A percentile compares a stretch with the other conserved stretches of the same genome.
Evolutionary conservation across 2,329 filamentous ascomycete species (phyloP).

Genomic region (Sporothrix curviconia): DNA sequence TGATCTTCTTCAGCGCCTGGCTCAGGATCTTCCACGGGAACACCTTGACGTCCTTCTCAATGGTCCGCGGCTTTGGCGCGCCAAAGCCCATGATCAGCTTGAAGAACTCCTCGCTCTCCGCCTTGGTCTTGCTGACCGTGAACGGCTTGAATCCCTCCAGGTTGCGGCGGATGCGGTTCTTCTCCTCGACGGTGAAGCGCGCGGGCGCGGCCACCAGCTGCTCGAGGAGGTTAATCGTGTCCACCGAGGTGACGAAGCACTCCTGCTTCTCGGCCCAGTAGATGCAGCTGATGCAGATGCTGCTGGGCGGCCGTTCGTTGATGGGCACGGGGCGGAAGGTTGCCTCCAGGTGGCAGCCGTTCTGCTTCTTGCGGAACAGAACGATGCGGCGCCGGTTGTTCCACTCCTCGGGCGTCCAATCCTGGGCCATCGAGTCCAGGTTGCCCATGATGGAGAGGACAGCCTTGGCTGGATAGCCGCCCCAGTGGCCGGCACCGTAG

Average conservation of each 20-base stretch:
- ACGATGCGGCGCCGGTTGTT: constrained; percentile 76
- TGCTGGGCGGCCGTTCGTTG: constrained; percentile 73
- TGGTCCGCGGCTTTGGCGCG: constrained; percentile 90
- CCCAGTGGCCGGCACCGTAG: constrained; percentile 66
- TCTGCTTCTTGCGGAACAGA: constrained; percentile 76
- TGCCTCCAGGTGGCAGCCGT: constrained; percentile 72
- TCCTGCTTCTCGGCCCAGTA: constrained; percentile 89
- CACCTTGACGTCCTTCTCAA: constrained; percentile 98
- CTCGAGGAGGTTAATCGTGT: constrained; percentile 92
- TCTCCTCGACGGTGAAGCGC: constrained; percentile 92
- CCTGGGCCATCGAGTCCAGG: constrained; percentile 72
- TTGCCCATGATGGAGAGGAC: constrained; percentile 79
- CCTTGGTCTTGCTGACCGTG: constrained; percentile 88
- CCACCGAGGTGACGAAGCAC: constrained; percentile 91
- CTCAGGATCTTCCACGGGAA: constrained; percentile 92
- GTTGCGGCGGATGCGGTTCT: constrained; percentile 94
- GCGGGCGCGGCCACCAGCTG: constrained; percentile 69
- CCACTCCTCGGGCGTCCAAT: constrained; percentile 79
- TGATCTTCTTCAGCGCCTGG: constrained; percentile 91
- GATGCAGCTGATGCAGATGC: constrained; percentile 95
- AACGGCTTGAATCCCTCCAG: constrained; percentile 87
- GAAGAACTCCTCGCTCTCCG: constrained; percentile 95
- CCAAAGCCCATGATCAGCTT: constrained; percentile 98
- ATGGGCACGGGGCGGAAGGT: constrained; percentile 72
- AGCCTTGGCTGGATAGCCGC: constrained; percentile 77